phyloP scores from a whole-genome alignment of 2,329 filamentous ascomycete species.

The Aschersonia sp. region DNA sequence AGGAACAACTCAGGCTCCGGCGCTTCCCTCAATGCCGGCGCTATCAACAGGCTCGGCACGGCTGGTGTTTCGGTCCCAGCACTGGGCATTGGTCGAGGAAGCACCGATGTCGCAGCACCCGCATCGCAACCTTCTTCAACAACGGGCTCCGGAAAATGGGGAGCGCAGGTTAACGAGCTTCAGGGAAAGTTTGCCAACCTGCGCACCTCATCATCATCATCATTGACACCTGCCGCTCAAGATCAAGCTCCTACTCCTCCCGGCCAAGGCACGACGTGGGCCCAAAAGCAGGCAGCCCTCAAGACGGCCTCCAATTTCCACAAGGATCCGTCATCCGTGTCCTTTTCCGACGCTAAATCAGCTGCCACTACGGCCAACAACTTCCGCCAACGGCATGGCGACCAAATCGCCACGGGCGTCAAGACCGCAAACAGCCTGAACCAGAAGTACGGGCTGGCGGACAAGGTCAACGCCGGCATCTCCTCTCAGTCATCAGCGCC shows the following conservation, averaged over 20 bases:
- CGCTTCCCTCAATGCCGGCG: constrained; percentile 33
- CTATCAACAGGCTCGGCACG: constrained; percentile 50
- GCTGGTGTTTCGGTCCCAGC: constrained; percentile 68
- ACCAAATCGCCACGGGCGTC: constrained; percentile 47
- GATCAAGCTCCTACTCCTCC: constrained; percentile 10
- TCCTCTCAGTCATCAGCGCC: constrained; percentile 5
- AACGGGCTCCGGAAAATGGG: constrained; percentile 3
- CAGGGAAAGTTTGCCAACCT: constrained; percentile 51
- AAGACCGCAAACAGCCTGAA: constrained; percentile 41
- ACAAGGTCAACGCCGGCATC: constrained; percentile 18
- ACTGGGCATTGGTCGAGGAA: constrained; percentile 49
- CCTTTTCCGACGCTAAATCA: constrained; percentile 39
- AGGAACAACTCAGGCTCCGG: constrained; percentile 5
- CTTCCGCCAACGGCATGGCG: constrained; percentile 56
- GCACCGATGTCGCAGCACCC: constrained; percentile 13
- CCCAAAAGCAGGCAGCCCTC: constrained; percentile 49
- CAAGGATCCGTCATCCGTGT: constrained; percentile 46
- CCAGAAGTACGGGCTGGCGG: constrained; percentile 43
- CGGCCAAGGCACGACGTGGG: constrained; percentile 43
- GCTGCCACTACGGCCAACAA: constrained; percentile 50
- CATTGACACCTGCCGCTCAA: too few species aligned
- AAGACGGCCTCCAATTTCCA: constrained; percentile 44
- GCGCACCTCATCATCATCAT: constrained; percentile 15
- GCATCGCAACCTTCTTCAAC: constrained; percentile 7
- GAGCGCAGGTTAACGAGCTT: constrained; percentile 45